phyloP scores from a whole-genome alignment of 768 basidiomycete genomes.

The Hygrocybe coccinea region DNA sequence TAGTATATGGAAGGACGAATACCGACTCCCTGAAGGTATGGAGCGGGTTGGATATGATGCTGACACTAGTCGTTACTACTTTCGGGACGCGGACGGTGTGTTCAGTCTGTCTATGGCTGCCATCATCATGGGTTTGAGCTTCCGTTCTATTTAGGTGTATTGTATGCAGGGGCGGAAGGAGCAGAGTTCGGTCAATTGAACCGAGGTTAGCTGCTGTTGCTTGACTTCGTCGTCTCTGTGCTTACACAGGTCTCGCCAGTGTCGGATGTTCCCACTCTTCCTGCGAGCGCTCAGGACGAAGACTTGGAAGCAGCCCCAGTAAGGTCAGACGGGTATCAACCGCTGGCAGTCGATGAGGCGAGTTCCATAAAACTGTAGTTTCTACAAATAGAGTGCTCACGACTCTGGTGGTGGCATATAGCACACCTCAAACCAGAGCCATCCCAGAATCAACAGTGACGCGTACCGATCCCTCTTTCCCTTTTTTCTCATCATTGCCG shows the following conservation, averaged over 20 bases:
- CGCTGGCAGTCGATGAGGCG: conserved; percentile 50
- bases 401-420: too few species aligned
- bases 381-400: not conserved
- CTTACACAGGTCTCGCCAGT: not conserved
- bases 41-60: conserved; percentile 73
- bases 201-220: conserved; percentile 30
- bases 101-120: too few species aligned
- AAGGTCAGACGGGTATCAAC: conserved; percentile 49
- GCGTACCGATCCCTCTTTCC: conserved; percentile 63
- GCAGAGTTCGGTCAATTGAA: conserved; percentile 58
- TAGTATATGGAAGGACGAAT: conserved; percentile 36
- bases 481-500: conserved; percentile 66
- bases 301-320: conserved; percentile 54
- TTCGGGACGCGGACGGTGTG: conserved; percentile 48
- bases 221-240: not conserved
- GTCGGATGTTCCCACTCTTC: not conserved
- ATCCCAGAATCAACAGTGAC: conserved; percentile 31
- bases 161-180: conserved; percentile 58
- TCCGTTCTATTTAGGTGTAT: conserved; percentile 13
- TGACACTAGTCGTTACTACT: conserved; percentile 63
- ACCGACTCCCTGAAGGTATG: conserved; percentile 53
- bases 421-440: conserved; percentile 28
- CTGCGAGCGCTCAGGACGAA: conserved; percentile 21
- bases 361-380: conserved; percentile 14
- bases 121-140: too few species aligned